Evolutionary conservation across 257 asterid species (phyloP).

Genomic region (Petunia axillaris): DNA sequence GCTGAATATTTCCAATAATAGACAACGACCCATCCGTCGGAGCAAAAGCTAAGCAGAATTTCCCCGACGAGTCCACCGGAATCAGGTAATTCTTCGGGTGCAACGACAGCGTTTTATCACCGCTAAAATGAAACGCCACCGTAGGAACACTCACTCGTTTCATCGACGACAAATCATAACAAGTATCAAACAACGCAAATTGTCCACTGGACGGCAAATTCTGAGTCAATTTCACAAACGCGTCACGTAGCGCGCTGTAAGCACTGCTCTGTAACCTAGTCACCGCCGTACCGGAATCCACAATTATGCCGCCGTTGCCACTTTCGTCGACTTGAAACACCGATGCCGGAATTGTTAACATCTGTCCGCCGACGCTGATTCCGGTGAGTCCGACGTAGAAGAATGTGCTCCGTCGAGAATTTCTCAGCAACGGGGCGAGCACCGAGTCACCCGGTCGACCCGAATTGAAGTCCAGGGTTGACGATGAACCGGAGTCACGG

Average conservation of each 20-base stretch:
- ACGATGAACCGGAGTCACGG: conserved; percentile 65
- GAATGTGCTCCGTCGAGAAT: conserved; percentile 43
- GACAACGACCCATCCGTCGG: conserved; percentile 52
- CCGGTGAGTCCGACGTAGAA: conserved; percentile 70
- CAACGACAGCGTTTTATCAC: conserved; percentile 50
- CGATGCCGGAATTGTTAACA: conserved; percentile 41
- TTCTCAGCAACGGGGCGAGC: conserved; percentile 51
- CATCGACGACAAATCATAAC: conserved; percentile 59
- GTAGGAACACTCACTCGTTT: conserved; percentile 60
- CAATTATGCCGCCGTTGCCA: conserved; percentile 81
- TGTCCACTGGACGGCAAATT: conserved; percentile 36
- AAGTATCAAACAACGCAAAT: conserved; percentile 72
- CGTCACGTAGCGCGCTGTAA: conserved; percentile 52
- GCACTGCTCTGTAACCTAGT: conserved; percentile 63
- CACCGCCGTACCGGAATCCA: conserved; percentile 93
- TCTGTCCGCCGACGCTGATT: conserved; percentile 57
- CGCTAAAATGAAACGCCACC: conserved; percentile 57
- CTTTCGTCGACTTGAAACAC: conserved; percentile 41
- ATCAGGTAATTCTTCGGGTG: conserved; percentile 60
- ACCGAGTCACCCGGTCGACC: conserved; percentile 61
- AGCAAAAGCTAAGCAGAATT: conserved; percentile 80
- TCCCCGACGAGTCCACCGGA: conserved; percentile 60
- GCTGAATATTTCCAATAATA: conserved; percentile 85
- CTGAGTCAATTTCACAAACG: conserved; percentile 39
- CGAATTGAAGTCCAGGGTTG: conserved; percentile 76